Base-by-base conservation (phyloP, 108 stramenopile species). In the Cylindrotheca fusiformis region DNA sequence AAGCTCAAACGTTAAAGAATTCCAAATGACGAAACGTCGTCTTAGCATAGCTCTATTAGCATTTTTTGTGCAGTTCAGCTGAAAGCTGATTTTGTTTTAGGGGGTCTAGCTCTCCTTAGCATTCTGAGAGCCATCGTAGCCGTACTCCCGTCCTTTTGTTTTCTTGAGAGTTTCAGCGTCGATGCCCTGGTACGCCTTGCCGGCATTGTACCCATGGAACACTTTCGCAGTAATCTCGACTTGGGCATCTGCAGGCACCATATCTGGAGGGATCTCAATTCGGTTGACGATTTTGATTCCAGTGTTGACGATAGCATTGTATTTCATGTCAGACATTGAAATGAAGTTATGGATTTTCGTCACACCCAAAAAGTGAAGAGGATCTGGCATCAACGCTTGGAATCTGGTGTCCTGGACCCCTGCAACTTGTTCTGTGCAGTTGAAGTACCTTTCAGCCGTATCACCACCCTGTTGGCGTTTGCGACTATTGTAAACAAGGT, bases 221-320 rank as follows among this genome's bases (percentile, higher is more conserved):
- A 99, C 97, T 83, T 98, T 99, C 47, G 98, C 98, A 0, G 95
- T 93, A 62, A 99, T 99, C 78, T 99, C 98, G 14, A 99, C 98
- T 79, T 97, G 83, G n/a, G 98, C 98, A 76, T 99, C 98, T 44
- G 77, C 76, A 8, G 98, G 98, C 2, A 99, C 96, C 33, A 99
- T 82, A 58, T 97, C 97, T 29, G 90, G 86, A 2, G 98, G 98
- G 59, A 99, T 99, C 65, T 96, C 95, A 12, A 99, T 74, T n/a
- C 98, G 92, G 66, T 97, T 94, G n/a, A 94, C 97, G 70, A 99
- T 97, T 57, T 89, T 83, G 71, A 99, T 99, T 31, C 98, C 98
- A 10, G 96, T 86, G 52, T 52, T 75, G 12, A 96, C 89, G 67
- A 99, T 99, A 55, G 98, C 98, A 72, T 99, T 92, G 86, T 99